Evolutionary conservation across 2,329 filamentous ascomycete species (phyloP).

Genomic region (Pleurostoma richardsiae): DNA sequence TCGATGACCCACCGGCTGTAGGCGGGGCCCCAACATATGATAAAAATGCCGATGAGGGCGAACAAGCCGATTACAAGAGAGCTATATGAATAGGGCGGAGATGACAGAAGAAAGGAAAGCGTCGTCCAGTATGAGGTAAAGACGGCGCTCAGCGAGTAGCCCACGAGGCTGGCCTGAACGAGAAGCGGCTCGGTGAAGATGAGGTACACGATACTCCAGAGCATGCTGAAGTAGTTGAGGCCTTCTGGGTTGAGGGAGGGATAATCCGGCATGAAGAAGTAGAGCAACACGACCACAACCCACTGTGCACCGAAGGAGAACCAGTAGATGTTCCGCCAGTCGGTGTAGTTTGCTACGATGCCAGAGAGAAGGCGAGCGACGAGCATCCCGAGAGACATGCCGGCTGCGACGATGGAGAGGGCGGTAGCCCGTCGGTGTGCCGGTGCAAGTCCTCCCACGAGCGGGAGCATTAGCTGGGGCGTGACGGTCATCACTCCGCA

Average conservation of each 20-base stretch:
- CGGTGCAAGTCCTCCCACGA: conserved; percentile 75
- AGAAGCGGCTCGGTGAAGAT: conserved; percentile 62
- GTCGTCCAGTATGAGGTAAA: conserved; percentile 58
- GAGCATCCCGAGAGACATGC: conserved; percentile 70
- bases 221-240: conserved; percentile 59
- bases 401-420: conserved; percentile 70
- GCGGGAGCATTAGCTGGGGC: conserved; percentile 72
- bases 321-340: conserved; percentile 79
- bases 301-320: conserved; percentile 68
- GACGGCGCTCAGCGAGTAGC: conserved; percentile 50
- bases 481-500: conserved; percentile 76
- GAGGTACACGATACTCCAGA: conserved; percentile 61
- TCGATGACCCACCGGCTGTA: conserved; percentile 70
- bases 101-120: conserved; percentile 71
- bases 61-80: conserved; percentile 72
- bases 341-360: conserved; percentile 66
- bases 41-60: conserved; percentile 68
- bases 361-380: conserved; percentile 72
- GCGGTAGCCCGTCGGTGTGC: conserved; percentile 61
- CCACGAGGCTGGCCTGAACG: conserved; percentile 63
- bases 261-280: conserved; percentile 75
- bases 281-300: conserved; percentile 59
- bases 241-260: conserved; percentile 65
- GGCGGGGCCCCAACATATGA: conserved; percentile 62
- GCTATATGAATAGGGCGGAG: conserved; percentile 61